Conservation (phyloP, 805 yeast species). For the Metschnikowia proteae region DNA sequence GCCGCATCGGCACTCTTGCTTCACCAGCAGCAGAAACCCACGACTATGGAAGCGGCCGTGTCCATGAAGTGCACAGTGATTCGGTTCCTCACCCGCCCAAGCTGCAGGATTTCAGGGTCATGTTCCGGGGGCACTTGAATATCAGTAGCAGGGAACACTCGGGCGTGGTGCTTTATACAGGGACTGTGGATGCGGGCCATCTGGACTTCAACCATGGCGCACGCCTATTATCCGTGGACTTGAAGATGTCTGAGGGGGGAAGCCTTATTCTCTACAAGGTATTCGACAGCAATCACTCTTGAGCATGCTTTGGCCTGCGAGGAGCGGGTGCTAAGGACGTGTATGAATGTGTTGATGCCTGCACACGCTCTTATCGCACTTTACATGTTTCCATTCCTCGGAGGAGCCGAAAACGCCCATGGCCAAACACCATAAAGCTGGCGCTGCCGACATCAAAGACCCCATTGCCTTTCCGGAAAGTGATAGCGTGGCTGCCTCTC, state of each 20-base stretch:
- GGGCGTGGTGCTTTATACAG: constrained; percentile 25
- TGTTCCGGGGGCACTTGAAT: constrained; percentile 24
- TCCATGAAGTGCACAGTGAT: constrained; percentile 23
- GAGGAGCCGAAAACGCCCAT: not conserved
- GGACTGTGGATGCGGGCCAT: constrained; percentile 31
- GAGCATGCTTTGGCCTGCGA: not conserved
- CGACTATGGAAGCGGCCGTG: constrained; percentile 24
- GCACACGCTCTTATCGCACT: constrained; percentile 1
- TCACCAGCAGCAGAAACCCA: constrained; percentile 24
- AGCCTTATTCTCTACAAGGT: not conserved
- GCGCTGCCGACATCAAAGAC: not conserved
- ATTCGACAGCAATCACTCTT: not conserved
- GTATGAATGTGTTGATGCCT: not conserved
- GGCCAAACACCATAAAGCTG: not conserved
- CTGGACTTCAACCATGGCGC: constrained; percentile 30
- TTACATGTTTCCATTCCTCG: not conserved
- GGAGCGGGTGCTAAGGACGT: too few relatives aligned
- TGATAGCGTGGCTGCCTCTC: not conserved
- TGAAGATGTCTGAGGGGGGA: constrained; percentile 13
- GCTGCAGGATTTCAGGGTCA: constrained; percentile 20
- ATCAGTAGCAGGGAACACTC: constrained; percentile 15
- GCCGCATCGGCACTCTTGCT: constrained; percentile 25
- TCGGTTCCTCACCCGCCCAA: not conserved
- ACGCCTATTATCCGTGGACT: constrained; percentile 22
- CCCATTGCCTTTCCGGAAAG: not conserved